Evolutionary conservation across 352 stramenopile genomes (phyloP).

Genomic region (Phytophthora sp.): DNA sequence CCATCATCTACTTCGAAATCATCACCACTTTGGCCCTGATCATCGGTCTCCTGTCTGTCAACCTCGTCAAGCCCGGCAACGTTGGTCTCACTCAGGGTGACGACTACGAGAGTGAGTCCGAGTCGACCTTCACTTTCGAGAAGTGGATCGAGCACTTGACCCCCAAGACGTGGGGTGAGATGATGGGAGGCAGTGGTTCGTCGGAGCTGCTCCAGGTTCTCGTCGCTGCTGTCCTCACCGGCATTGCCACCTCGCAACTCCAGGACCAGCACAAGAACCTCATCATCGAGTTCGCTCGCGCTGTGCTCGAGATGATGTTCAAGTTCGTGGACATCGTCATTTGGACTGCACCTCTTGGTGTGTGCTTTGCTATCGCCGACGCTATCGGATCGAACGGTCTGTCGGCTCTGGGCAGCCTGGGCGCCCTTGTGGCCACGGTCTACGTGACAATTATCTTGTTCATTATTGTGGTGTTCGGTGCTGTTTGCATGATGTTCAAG

Average conservation of each 20-base stretch:
- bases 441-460: slow-evolving; percentile 61
- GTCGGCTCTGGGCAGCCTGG: slow-evolving; percentile 41
- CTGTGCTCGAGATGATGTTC: slow-evolving; percentile 73
- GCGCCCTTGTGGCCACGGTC: slow-evolving; percentile 45
- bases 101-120: slow-evolving; percentile 25
- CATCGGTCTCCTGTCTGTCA: slow-evolving; percentile 54
- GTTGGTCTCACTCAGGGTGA: slow-evolving; percentile 44
- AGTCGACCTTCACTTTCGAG: slow-evolving; percentile 46
- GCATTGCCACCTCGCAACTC: slow-evolving; percentile 43
- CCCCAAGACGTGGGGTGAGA: slow-evolving; percentile 72
- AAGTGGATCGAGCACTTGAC: slow-evolving; percentile 67
- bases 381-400: slow-evolving; percentile 60
- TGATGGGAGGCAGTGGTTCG: slow-evolving; percentile 63
- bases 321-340: slow-evolving; percentile 75
- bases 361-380: slow-evolving; percentile 62
- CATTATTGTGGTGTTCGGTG: slow-evolving; percentile 52
- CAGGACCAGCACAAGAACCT: slow-evolving; percentile 42
- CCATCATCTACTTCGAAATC: slow-evolving; percentile 74
- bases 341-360: slow-evolving; percentile 61
- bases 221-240: slow-evolving; percentile 50
- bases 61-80: slow-evolving; percentile 59
- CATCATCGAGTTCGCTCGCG: slow-evolving; percentile 47
- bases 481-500: slow-evolving; percentile 51
- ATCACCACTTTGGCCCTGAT: slow-evolving; percentile 56
- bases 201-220: slow-evolving; percentile 68